Percentiles rank a stretch among this genome's conserved stretches.
These are phyloP conservation scores for Penicillium cosmopolitanum DNA, from an alignment of 495 filamentous ascomycete species.

Conservation along the genomic window DNA sequence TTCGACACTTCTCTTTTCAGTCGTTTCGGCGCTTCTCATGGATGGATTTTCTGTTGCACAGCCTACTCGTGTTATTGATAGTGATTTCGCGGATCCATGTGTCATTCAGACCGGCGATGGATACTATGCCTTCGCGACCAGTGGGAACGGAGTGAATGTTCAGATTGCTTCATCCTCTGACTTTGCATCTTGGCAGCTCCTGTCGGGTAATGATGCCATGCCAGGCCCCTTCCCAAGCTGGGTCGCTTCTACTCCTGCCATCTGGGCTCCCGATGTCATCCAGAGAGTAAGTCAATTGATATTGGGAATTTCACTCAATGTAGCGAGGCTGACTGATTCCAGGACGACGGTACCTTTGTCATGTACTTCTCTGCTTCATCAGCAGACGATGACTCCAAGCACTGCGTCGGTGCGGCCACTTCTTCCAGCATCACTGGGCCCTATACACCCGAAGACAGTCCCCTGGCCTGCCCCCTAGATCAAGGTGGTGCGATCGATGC, in stretches of 20 bases:
- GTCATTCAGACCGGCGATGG: conserved; percentile 32
- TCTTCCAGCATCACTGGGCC: conserved; percentile 39
- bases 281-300: conserved; percentile 18
- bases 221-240: conserved; percentile 35
- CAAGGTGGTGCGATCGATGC: conserved; percentile 47
- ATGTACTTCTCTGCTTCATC: conserved; percentile 45
- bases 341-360: conserved; percentile 40
- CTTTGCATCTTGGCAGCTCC: conserved; percentile 34
- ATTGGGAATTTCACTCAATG: not conserved
- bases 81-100: conserved; percentile 39
- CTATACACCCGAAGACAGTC: conserved; percentile 33
- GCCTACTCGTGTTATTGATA: conserved; percentile 26
- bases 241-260: conserved; percentile 29
- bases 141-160: conserved; percentile 26
- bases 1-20: not conserved
- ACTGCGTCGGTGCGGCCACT: conserved; percentile 50
- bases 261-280: conserved; percentile 57
- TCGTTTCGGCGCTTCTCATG: conserved; percentile 6
- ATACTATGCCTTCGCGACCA: conserved; percentile 40
- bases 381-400: conserved; percentile 28
- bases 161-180: conserved; percentile 30
- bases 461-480: conserved; percentile 38
- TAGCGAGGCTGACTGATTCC: conserved; percentile 10
- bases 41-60: conserved; percentile 15
- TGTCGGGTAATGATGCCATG: conserved; percentile 32